These are phyloP conservation scores for Claviceps maximensis DNA, from an alignment of 2,329 filamentous ascomycete species.

Conservation along the genomic window DNA sequence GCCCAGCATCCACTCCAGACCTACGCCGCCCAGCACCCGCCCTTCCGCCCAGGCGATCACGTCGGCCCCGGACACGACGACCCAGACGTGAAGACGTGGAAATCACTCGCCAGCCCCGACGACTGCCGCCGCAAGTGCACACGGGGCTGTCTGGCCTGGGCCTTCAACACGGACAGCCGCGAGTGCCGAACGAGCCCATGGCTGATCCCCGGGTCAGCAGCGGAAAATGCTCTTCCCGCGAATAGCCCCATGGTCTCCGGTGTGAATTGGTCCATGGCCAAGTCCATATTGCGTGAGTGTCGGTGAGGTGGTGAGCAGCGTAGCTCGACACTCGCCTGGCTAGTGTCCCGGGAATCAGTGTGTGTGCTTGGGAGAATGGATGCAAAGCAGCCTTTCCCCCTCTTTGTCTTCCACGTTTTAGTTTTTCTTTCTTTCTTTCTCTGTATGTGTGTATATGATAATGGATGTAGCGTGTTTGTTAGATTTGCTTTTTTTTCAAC, in stretches of 20 bases:
- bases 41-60: constrained; percentile 28
- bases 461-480: too few species aligned
- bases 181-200: constrained; percentile 35
- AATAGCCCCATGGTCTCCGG: constrained; percentile 13
- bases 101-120: constrained; percentile 24
- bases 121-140: constrained; percentile 30
- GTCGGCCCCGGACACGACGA: constrained; percentile 35
- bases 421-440: too few species aligned
- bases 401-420: too few species aligned
- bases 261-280: constrained; percentile 18
- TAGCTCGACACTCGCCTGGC: too few species aligned
- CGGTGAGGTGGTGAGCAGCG: neutral
- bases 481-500: too few species aligned
- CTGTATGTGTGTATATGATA: too few species aligned
- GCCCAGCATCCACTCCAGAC: constrained; percentile 25
- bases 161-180: constrained; percentile 27
- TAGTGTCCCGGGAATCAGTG: too few species aligned
- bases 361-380: too few species aligned
- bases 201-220: constrained; percentile 30
- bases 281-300: constrained; percentile 11
- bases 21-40: constrained; percentile 17
- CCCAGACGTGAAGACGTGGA: constrained; percentile 18
- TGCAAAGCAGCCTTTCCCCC: too few species aligned
- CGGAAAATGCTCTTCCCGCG: neutral
- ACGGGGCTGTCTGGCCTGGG: constrained; percentile 37